phyloP scores from a whole-genome alignment of 2,329 filamentous ascomycete genomes.

The Alternaria triticimaculans region DNA sequence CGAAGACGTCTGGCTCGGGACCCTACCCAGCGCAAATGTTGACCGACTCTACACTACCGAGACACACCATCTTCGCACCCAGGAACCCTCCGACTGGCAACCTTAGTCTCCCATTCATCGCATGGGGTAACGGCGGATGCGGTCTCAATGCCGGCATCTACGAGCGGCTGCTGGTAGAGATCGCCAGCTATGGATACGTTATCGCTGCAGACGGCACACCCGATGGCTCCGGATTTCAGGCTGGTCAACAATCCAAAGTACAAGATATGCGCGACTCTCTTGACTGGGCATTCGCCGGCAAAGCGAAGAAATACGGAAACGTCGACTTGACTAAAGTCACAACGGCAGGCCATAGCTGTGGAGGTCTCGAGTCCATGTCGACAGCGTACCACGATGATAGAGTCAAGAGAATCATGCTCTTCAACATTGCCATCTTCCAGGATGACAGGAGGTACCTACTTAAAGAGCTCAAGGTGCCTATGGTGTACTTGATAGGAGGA shows the following conservation, averaged over 20 bases:
- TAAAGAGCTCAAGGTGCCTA: slow-evolving; percentile 27
- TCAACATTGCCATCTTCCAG: slow-evolving; percentile 29
- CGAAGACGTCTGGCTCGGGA: slow-evolving; percentile 26
- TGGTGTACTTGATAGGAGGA: slow-evolving; percentile 26
- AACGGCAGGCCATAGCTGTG: slow-evolving; percentile 27
- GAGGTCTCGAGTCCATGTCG: slow-evolving; percentile 24
- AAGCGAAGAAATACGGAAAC: slow-evolving; percentile 28
- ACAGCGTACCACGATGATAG: slow-evolving; percentile 27
- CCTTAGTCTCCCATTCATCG: slow-evolving; percentile 25
- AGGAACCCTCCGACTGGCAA: slow-evolving; percentile 21
- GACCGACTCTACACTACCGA: slow-evolving; percentile 21
- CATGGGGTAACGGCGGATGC: slow-evolving; percentile 29
- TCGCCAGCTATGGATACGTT: slow-evolving; percentile 28
- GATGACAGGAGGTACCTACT: slow-evolving; percentile 27
- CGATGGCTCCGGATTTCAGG: not conserved
- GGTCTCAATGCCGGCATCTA: slow-evolving; percentile 18
- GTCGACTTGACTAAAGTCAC: slow-evolving; percentile 25
- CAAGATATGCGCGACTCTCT: slow-evolving; percentile 30
- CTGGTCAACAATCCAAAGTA: slow-evolving; percentile 21
- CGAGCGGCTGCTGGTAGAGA: slow-evolving; percentile 25
- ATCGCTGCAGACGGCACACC: slow-evolving; percentile 29
- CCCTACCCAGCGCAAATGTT: slow-evolving; percentile 27
- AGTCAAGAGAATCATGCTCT: slow-evolving; percentile 26
- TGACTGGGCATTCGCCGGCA: slow-evolving; percentile 25
- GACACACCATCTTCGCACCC: slow-evolving; percentile 26